Evolutionary conservation across 371 early-diverging fungal genomes (phyloP).

Genomic region (Chytridium lagenaria): DNA sequence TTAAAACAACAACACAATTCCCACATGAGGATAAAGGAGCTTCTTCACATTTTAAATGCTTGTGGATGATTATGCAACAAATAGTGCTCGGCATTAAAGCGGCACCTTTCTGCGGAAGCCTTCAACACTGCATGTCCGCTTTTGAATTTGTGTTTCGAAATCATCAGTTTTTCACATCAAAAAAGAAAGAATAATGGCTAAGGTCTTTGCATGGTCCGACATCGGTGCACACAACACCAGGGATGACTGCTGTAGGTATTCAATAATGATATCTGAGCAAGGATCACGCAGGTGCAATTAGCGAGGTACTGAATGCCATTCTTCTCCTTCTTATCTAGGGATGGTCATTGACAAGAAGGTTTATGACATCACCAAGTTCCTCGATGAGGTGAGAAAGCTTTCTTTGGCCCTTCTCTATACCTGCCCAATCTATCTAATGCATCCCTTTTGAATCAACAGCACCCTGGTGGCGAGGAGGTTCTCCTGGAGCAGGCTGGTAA

Average conservation of each 20-base stretch:
- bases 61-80: too few species aligned
- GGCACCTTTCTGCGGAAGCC: too few species aligned
- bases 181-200: constrained; percentile 27
- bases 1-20: too few species aligned
- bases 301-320: neutral
- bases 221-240: constrained; percentile 67
- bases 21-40: too few species aligned
- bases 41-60: too few species aligned
- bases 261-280: too few species aligned
- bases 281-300: neutral
- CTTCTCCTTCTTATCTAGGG: constrained; percentile 44
- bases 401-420: neutral
- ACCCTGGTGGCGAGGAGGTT: constrained; percentile 63
- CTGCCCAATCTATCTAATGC: neutral
- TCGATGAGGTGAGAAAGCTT: constrained; percentile 64
- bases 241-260: constrained; percentile 49
- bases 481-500: constrained; percentile 56
- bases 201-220: constrained; percentile 33
- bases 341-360: constrained; percentile 81
- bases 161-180: too few species aligned
- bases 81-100: too few species aligned
- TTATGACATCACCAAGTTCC: constrained; percentile 83
- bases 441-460: constrained; percentile 42
- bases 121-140: too few species aligned
- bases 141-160: too few species aligned